Base-by-base conservation (phyloP, 345 rosid genomes). In the Salix purpurea region DNA sequence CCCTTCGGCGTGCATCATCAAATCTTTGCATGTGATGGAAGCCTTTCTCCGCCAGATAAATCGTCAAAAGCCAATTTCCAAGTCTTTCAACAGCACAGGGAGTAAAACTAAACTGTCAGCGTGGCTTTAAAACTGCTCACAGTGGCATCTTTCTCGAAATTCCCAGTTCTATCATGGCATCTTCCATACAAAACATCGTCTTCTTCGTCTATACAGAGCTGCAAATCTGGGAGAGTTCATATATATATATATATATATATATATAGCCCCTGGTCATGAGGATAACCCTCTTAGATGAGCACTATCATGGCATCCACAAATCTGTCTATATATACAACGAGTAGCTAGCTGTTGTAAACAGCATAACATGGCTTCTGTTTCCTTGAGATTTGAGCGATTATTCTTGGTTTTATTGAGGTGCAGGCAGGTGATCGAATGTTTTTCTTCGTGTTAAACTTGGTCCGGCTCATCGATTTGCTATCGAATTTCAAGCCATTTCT, bases 401-500 rank as follows among this genome's bases (percentile, higher is more conserved):
- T 61, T 26, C 19, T 56, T 77, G 50, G 34, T 24, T 62, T 15
- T 34, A 7, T 52, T 52, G 60, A 52, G 18, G 28, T 70, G 75
- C 86, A 5, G 37, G 37, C 37, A 88, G 91, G 91, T 44, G 88
- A 87, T 78, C 86, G 84, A 58, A 74, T 86, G 75, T 87, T 89
- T 36, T 89, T 89, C 79, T 87, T 89, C 73, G 72, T 46, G 8
- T 74, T 89, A 46, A 89, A 85, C 70, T 24, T 83, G 80, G 24
- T 87, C 75, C 77, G 71, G 76, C 60, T 85, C 28, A 50, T 87
- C 3, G 90, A 83, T 11, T 69, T 89, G 87, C 21, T 88, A 14
- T 77, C 86, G 52, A 86, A 90, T 26, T 85, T 89, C 85, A 87
- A 84, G 83, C 90, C 91, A 66, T 89, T 89, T 77, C 82, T 89